Evolutionary conservation across 768 basidiomycete species (phyloP).

Genomic region (Suillus paluster): DNA sequence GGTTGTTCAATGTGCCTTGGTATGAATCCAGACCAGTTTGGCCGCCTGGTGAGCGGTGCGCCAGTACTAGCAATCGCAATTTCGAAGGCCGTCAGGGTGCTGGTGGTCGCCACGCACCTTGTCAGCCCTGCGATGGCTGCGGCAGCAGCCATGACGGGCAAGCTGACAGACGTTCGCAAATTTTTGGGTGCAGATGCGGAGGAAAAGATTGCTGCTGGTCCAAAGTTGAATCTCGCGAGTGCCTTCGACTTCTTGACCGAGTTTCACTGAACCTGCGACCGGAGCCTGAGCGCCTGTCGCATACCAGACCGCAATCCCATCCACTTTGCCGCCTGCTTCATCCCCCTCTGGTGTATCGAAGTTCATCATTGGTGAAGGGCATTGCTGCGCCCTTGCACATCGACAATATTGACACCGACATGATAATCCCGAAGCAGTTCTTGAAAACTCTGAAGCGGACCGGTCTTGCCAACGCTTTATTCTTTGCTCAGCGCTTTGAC

Average conservation of each 20-base stretch:
- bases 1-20: conserved; percentile 97
- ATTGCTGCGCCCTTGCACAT: conserved; percentile 81
- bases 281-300: conserved; percentile 43
- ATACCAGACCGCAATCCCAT: conserved; percentile 34
- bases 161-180: conserved; percentile 84
- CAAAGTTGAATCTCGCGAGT: conserved; percentile 71
- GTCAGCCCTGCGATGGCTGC: conserved; percentile 93
- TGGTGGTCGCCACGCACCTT: conserved; percentile 87
- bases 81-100: conserved; percentile 91
- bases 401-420: conserved; percentile 90
- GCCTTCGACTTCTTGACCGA: conserved; percentile 81
- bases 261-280: conserved; percentile 61
- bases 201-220: conserved; percentile 46
- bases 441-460: conserved; percentile 91
- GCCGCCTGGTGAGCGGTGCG: conserved; percentile 81
- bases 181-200: conserved; percentile 56
- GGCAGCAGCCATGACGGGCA: conserved; percentile 86
- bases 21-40: conserved; percentile 96
- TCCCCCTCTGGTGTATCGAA: conserved; percentile 57
- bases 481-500: conserved; percentile 81
- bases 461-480: conserved; percentile 81
- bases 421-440: conserved; percentile 95
- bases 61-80: conserved; percentile 92
- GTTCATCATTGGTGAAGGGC: conserved; percentile 73
- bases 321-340: conserved; percentile 42